Evolutionary conservation across 805 yeast genomes (phyloP), one percentile per base, ranked within the genome.

Genomic region (Kluyveromyces wickerhamii): DNA sequence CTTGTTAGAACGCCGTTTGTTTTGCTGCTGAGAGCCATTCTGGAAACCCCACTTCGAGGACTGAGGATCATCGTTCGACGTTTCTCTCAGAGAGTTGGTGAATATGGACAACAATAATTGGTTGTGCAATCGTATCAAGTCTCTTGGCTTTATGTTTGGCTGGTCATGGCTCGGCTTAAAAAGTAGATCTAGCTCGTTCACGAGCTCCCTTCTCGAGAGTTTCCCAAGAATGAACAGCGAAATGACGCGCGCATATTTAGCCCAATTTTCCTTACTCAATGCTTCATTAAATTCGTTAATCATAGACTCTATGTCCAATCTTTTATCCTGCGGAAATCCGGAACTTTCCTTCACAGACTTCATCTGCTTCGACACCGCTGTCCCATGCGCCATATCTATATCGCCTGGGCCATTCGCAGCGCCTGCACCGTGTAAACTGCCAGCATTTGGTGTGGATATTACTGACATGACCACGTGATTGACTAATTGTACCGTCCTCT

Each of bases 11-110:
- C 51, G 48, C 32, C 47, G 53, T 45, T 71, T 67, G 50, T 69
- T 76, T 41, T 66, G 68, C 66, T 71, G 49, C 17, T 71, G 60
- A 35, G 66, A 55, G 39, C 63, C 62, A 35, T 59, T 66, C 25
- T 75, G 74, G 50, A 71, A 71, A 2, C 75, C 72, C 42, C 71
- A 65, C 1, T 66, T 51, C 39, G 69, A 70, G 44, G 76, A 85
- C 5, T 67, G 65, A 0, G 92, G 86, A 13, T 78, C 75, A 44
- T 67, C 69, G 5, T 69, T 63, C 0, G 94, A 94, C 7, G 80
- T 76, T 41, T 82, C 92, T 38, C 85, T 70, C 37, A 85, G 65
- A 4, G 95, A 73, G 57, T 88, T 89, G 16, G 96, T 87, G 43
- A 88, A 66, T 51, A 85, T 80, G 11, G 94, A 77, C 36, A 89